Percentiles rank a stretch among this genome's conserved stretches.
Conservation (phyloP, 768 basidiomycete species). For the Pleurotus eryngii region DNA sequence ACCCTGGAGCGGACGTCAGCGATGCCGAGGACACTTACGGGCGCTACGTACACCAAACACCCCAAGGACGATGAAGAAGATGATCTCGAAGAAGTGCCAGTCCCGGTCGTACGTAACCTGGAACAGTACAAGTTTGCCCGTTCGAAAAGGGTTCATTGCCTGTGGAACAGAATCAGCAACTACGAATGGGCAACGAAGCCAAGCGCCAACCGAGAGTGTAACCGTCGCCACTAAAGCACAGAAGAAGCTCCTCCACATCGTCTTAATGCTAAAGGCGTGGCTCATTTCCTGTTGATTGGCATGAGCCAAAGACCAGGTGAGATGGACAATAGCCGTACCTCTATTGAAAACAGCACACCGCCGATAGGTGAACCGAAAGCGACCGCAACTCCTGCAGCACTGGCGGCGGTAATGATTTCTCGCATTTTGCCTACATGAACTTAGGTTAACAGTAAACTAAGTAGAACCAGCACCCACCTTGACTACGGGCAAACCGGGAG, state of each 20-base stretch:
- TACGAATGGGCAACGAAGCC: slow-evolving; percentile 11
- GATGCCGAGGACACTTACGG: neutral
- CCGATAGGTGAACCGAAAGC: slow-evolving; percentile 99
- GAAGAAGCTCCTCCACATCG: slow-evolving; percentile 98
- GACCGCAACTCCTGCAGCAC: slow-evolving; percentile 97
- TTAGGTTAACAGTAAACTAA: neutral
- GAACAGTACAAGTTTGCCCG: slow-evolving; percentile 96
- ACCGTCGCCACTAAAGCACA: slow-evolving; percentile 97
- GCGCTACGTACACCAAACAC: slow-evolving; percentile 78
- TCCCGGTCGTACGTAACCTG: slow-evolving; percentile 96
- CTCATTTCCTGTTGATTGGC: slow-evolving; percentile 83
- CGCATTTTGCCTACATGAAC: slow-evolving; percentile 63
- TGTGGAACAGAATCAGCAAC: slow-evolving; percentile 25
- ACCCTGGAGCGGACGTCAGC: slow-evolving; percentile 51
- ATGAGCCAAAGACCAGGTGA: slow-evolving; percentile 2
- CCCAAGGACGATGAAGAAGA: slow-evolving; percentile 93
- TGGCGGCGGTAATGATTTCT: slow-evolving; percentile 91
- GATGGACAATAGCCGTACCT: slow-evolving; percentile 45
- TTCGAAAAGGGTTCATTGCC: slow-evolving; percentile 98
- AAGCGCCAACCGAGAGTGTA: slow-evolving; percentile 77
- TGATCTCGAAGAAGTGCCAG: slow-evolving; percentile 99
- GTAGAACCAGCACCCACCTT: slow-evolving; percentile 48
- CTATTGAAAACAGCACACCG: slow-evolving; percentile 95
- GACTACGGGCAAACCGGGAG: slow-evolving; percentile 76
- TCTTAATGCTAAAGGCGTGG: slow-evolving; percentile 92